Evolutionary conservation across 2,329 filamentous ascomycete genomes (phyloP).

Genomic region (Cytospora piceicola): DNA sequence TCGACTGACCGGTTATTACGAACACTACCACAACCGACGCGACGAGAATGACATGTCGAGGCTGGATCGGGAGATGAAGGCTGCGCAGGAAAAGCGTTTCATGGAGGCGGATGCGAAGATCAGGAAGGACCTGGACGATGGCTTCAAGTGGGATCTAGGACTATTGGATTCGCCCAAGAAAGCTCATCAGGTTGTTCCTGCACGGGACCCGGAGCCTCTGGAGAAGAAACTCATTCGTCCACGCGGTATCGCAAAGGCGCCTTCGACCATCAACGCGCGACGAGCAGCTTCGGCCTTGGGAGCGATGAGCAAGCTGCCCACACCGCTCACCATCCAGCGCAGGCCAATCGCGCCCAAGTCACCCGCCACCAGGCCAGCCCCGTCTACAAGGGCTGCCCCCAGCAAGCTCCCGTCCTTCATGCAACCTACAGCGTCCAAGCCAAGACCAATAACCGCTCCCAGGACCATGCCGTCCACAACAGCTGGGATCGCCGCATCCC

Average conservation of each 20-base stretch:
- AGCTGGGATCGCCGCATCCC: conserved; percentile 67
- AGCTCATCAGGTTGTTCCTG: conserved; percentile 41
- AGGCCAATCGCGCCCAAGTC: conserved; percentile 15
- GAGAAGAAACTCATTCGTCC: conserved; percentile 30
- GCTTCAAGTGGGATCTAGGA: conserved; percentile 37
- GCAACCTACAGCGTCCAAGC: conserved; percentile 33
- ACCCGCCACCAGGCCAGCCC: conserved; percentile 29
- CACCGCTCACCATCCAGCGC: conserved; percentile 34
- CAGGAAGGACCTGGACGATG: conserved; percentile 65
- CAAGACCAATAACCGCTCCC: conserved; percentile 38
- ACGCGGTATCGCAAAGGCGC: conserved; percentile 34
- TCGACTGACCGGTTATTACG: conserved; percentile 63
- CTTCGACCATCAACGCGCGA: conserved; percentile 59
- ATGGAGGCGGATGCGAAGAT: conserved; percentile 69
- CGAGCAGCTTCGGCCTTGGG: conserved; percentile 59
- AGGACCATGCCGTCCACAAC: conserved; percentile 49
- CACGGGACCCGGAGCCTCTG: conserved; percentile 23
- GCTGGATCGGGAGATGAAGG: conserved; percentile 63
- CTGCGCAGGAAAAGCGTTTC: conserved; percentile 54
- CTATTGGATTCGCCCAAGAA: conserved; percentile 52
- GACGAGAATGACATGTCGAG: conserved; percentile 70
- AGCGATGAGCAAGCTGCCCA: conserved; percentile 40
- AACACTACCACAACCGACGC: conserved; percentile 63
- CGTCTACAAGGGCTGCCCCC: conserved; percentile 33
- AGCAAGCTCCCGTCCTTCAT: conserved; percentile 29